These are phyloP conservation scores for Halophytophthora polymorphica DNA, from an alignment of 352 stramenopile species.

Conservation along the genomic window DNA sequence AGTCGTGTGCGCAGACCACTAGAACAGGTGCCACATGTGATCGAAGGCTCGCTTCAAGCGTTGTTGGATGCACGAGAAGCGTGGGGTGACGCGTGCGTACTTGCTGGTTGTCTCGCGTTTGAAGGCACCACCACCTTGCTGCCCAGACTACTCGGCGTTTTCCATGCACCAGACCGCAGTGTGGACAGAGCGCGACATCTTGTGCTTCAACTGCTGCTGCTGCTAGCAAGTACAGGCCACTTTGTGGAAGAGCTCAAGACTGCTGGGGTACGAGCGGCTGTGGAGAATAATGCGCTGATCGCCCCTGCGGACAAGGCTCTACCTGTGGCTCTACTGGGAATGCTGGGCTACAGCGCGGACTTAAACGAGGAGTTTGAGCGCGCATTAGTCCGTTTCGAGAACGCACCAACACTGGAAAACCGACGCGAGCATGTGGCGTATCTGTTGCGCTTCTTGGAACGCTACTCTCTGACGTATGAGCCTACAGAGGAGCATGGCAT, in stretches of 20 bases:
- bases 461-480: constrained; percentile 57
- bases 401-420: constrained; percentile 9
- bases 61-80: constrained; percentile 21
- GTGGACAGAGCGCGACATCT: constrained; percentile 33
- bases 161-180: constrained; percentile 16
- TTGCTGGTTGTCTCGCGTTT: constrained; percentile 25
- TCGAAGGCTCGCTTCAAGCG: constrained; percentile 26
- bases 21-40: constrained; percentile 6
- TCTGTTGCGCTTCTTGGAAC: constrained; percentile 61
- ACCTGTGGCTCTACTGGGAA: constrained; percentile 51
- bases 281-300: constrained; percentile 64
- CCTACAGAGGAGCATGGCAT: constrained; percentile 44
- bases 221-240: constrained; percentile 50
- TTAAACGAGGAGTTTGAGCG: constrained; percentile 60
- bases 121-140: constrained; percentile 23
- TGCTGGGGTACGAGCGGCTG: constrained; percentile 35
- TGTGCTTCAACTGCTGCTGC: constrained; percentile 48
- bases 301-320: constrained; percentile 47
- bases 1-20: constrained; percentile 2
- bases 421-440: constrained; percentile 45
- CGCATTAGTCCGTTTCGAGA: constrained; percentile 38
- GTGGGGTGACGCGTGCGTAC: constrained; percentile 30
- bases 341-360: constrained; percentile 70
- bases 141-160: constrained; percentile 35
- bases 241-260: constrained; percentile 59